Conservation (phyloP, 805 yeast genomes). For the Diddensiella transvaalensis region DNA sequence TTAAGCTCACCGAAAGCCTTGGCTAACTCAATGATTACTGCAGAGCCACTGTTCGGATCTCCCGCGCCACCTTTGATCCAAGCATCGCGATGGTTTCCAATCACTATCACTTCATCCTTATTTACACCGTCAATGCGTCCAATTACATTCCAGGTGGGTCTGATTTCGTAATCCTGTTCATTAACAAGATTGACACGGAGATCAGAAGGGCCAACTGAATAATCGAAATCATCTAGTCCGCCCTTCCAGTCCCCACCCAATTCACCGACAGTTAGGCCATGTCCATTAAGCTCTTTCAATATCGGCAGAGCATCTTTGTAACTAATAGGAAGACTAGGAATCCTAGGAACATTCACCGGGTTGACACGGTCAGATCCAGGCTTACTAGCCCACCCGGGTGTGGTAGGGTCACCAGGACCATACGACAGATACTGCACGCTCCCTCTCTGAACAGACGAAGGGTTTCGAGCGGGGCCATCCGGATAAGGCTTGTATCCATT, state of each 20-base stretch:
- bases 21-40: conserved; percentile 60
- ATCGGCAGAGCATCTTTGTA: conserved; percentile 62
- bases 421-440: conserved; percentile 60
- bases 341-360: conserved; percentile 55
- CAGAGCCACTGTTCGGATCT: conserved; percentile 75
- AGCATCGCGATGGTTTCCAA: conserved; percentile 79
- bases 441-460: conserved; percentile 73
- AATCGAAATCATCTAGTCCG: conserved; percentile 41
- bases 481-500: conserved; percentile 68
- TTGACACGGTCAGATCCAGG: conserved; percentile 47
- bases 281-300: conserved; percentile 53
- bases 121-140: conserved; percentile 56
- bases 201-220: conserved; percentile 50
- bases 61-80: conserved; percentile 79
- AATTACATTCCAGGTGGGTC: conserved; percentile 60
- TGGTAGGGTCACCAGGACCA: conserved; percentile 75
- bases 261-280: conserved; percentile 43
- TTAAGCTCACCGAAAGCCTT: conserved; percentile 52
- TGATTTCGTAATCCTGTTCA: conserved; percentile 57
- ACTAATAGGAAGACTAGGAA: conserved; percentile 70
- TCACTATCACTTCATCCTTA: conserved; percentile 51
- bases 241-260: conserved; percentile 48
- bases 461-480: conserved; percentile 72
- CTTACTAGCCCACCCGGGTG: conserved; percentile 63
- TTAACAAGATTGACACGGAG: conserved; percentile 52